These are phyloP conservation scores for Cladosporium oxysporum DNA, from an alignment of 2,329 filamentous ascomycete species.

Conservation along the genomic window DNA sequence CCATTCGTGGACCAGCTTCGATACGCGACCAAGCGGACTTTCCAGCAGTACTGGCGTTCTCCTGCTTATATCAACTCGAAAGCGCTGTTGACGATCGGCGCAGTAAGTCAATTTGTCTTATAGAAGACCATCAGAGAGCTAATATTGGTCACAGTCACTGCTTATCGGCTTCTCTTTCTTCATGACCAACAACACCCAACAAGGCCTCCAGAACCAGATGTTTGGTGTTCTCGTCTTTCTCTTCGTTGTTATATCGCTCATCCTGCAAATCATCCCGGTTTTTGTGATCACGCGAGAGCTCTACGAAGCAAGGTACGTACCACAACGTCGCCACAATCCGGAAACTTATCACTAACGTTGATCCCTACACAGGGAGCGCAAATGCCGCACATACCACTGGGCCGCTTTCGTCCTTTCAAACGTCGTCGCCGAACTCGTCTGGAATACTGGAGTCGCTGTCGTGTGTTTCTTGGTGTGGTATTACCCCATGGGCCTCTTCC, in stretches of 20 bases:
- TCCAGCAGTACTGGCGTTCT: slow-evolving; percentile 46
- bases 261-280: slow-evolving; percentile 58
- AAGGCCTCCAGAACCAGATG: slow-evolving; percentile 43
- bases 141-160: slow-evolving; percentile 27
- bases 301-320: slow-evolving; percentile 48
- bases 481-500: slow-evolving; percentile 50
- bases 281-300: slow-evolving; percentile 58
- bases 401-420: slow-evolving; percentile 69
- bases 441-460: slow-evolving; percentile 56
- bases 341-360: not conserved
- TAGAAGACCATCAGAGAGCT: not conserved
- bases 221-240: slow-evolving; percentile 51
- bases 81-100: slow-evolving; percentile 53
- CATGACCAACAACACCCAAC: slow-evolving; percentile 31
- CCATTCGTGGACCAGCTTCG: slow-evolving; percentile 34
- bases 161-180: slow-evolving; percentile 48
- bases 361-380: slow-evolving; percentile 49
- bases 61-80: slow-evolving; percentile 55
- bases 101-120: slow-evolving; percentile 26
- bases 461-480: slow-evolving; percentile 63
- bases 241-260: slow-evolving; percentile 41
- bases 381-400: slow-evolving; percentile 72
- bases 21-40: slow-evolving; percentile 39
- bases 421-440: slow-evolving; percentile 69
- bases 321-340: not conserved